These are phyloP conservation scores for Aechmea fasciata DNA, from an alignment of 176 grass and related monocot genomes.

Conservation along the genomic window DNA sequence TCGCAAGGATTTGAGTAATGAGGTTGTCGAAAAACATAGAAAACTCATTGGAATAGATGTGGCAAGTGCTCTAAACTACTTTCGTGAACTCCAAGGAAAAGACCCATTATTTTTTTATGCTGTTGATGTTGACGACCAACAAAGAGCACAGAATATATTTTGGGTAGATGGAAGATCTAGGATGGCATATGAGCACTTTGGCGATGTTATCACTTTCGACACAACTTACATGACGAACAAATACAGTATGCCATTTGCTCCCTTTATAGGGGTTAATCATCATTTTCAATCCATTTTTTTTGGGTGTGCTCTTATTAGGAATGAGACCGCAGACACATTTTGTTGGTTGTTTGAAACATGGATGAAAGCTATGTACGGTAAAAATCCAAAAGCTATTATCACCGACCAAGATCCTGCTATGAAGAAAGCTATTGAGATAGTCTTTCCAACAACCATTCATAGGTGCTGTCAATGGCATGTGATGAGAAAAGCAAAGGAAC, in stretches of 20 bases:
- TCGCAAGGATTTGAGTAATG: no score
- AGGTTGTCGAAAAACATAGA: no score
- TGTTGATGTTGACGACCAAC: not conserved
- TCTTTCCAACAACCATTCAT: not conserved
- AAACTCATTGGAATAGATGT: no score
- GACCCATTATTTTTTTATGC: slow-evolving; percentile 16
- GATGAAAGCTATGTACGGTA: not conserved
- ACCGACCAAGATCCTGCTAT: not conserved
- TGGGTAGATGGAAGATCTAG: slow-evolving; percentile 7
- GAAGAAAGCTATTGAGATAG: not conserved
- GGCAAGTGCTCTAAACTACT: not conserved
- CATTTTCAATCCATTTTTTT: not conserved
- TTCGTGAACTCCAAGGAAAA: not conserved
- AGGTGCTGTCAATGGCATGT: not conserved
- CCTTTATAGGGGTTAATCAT: not conserved
- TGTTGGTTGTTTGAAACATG: not conserved
- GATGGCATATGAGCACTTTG: not conserved
- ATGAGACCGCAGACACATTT: slow-evolving; percentile 5
- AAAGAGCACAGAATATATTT: not conserved
- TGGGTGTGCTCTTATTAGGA: not conserved
- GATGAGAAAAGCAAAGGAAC: not conserved
- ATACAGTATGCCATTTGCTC: not conserved
- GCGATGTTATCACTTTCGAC: slow-evolving; percentile 10
- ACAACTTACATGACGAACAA: not conserved
- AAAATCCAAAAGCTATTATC: not conserved